Conservation (phyloP, 345 rosid genomes). For the Syzygium grande region DNA sequence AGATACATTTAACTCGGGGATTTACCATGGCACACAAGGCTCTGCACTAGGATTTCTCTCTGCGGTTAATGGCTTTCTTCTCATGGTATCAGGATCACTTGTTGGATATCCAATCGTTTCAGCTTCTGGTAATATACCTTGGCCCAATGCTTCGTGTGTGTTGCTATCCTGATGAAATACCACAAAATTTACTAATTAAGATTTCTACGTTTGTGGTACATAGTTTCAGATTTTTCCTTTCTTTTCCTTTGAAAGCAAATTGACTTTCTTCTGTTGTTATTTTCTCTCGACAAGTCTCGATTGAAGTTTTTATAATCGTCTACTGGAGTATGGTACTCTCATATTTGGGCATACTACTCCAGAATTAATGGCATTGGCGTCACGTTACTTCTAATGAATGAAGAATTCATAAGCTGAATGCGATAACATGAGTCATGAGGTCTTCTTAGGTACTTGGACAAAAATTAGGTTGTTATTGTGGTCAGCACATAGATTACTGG, state of each 20-base stretch:
- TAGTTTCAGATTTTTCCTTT: not conserved
- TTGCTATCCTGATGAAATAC: not conserved
- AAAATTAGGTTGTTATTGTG: not conserved
- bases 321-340: not conserved
- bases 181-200: not conserved
- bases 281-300: not conserved
- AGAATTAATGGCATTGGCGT: not conserved
- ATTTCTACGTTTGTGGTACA: not conserved
- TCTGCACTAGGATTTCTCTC: conserved; percentile 40
- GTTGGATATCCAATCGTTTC: conserved; percentile 75
- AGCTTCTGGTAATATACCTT: conserved; percentile 50
- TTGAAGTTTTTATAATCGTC: not conserved
- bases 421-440: not conserved
- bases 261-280: not conserved
- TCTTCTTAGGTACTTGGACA: not conserved
- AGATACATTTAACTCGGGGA: conserved; percentile 31
- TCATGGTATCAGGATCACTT: conserved; percentile 51
- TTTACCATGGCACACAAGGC: conserved; percentile 31
- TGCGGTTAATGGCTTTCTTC: conserved; percentile 48
- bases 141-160: not conserved
- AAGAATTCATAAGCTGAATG: not conserved
- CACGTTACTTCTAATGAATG: not conserved
- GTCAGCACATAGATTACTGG: not conserved
- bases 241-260: not conserved
- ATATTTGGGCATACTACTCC: not conserved